These are phyloP conservation scores for Vigna nakashimae DNA, from an alignment of 306 rosid species.

Conservation along the genomic window DNA sequence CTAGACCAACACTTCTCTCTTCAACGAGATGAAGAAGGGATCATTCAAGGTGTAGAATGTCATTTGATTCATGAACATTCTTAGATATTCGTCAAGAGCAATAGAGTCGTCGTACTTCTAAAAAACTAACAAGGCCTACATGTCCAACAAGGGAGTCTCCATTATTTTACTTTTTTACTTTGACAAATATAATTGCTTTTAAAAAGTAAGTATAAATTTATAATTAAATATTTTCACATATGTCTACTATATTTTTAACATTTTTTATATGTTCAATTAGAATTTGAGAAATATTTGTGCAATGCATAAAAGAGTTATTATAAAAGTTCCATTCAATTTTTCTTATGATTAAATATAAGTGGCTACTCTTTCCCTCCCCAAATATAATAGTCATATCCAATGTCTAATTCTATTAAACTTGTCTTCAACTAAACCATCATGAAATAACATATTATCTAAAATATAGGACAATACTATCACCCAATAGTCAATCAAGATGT, in stretches of 20 bases:
- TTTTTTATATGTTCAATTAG: not conserved
- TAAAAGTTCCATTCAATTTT: not conserved
- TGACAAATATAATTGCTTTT: too few relatives aligned
- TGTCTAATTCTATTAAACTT: not conserved
- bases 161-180: too few relatives aligned
- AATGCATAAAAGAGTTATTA: not conserved
- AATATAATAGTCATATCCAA: not conserved
- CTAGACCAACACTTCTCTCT: too few relatives aligned
- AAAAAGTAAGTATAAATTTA: not conserved
- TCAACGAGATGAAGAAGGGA: too few relatives aligned
- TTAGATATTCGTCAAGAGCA: too few relatives aligned
- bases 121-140: too few relatives aligned
- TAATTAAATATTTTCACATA: not conserved
- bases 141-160: too few relatives aligned
- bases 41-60: too few relatives aligned
- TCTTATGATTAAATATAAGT: not conserved
- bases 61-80: too few relatives aligned
- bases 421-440: slow-evolving; percentile 8
- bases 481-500: slow-evolving; percentile 36
- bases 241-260: not conserved
- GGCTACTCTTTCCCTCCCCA: not conserved
- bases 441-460: slow-evolving; percentile 18
- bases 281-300: too few relatives aligned
- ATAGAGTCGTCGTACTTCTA: too few relatives aligned
- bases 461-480: slow-evolving; percentile 28